Evolutionary conservation across 352 stramenopile genomes (phyloP), one percentile per base, ranked within the genome.

Genomic region (Peronospora tabacina): DNA sequence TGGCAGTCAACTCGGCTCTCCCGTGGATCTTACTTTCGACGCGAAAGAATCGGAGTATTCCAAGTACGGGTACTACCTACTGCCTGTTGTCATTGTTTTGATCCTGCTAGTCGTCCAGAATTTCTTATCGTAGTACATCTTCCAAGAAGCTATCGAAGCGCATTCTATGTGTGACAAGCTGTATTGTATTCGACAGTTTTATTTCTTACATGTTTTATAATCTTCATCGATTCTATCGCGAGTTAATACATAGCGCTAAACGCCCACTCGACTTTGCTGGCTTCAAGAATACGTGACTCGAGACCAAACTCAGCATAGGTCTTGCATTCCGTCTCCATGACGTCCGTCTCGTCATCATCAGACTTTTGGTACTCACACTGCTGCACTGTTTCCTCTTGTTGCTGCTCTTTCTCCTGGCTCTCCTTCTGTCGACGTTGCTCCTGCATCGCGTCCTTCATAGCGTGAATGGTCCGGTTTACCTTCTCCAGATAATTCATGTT

Each of bases 401-500:
- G 20, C 32, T 61, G 20, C 35, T 56, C 26, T 16, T 61, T 19
- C n/a, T 63, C 17, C 12, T 52, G 30, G 26, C 58, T 17, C 20
- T 69, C 26, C 36, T 80, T 37, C n/a, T 71, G 51, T 37, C 72
- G 55, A 29, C 65, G 67, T 10, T 70, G 68, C 40, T 81, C 70
- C 45, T 87, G 57, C 20, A 81, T 73, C 6, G 73, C 79, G 51
- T 69, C 52, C 38, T 87, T 85, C 68, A 93, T 79, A 13, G 76
- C 78, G 48, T 72, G 71, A 58, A 90, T 90, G 30, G 75, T 84
- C 63, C 74, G 72, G 65, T 87, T 89, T 2, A 93, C 78, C 60
- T 90, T 86, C 37, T 82, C 68, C 19, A 93, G 60, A 65, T 93
- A 93, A 2, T 61, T 50, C 40, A 81, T 83, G 66, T 93, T 93